phyloP scores from a whole-genome alignment of 2,329 filamentous ascomycete genomes.

The Elsinoe ampelina region DNA sequence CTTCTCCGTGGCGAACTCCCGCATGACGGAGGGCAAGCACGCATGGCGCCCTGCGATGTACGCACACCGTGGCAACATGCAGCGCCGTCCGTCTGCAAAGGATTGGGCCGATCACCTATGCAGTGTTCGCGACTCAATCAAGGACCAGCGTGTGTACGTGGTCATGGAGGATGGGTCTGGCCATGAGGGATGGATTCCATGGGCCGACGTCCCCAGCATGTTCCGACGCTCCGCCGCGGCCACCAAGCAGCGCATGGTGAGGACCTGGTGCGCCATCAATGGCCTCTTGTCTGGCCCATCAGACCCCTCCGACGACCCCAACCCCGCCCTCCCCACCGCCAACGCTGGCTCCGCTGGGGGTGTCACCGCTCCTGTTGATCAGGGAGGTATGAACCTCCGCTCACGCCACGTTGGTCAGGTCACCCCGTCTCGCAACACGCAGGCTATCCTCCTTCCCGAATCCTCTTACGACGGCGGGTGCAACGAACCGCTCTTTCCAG shows the following conservation, averaged over 20 bases:
- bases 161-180: background rate
- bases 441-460: background rate
- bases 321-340: background rate
- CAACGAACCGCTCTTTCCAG: background rate
- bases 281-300: background rate
- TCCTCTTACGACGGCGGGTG: background rate
- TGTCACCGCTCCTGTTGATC: background rate
- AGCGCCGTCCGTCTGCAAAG: background rate
- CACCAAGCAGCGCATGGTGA: background rate
- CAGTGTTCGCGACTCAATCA: background rate
- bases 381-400: background rate
- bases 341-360: background rate
- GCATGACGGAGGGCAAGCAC: background rate
- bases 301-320: background rate
- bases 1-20: background rate
- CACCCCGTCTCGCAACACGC: background rate
- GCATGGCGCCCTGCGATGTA: background rate
- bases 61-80: background rate
- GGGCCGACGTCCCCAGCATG: background rate
- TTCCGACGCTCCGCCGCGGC: background rate
- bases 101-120: background rate
- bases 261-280: background rate
- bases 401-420: background rate
- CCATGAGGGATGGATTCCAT: constrained; percentile 2
- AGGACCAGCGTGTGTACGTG: background rate